Conservation (phyloP, 2,329 filamentous ascomycete species). For the Colletotrichum euphorbiae region DNA sequence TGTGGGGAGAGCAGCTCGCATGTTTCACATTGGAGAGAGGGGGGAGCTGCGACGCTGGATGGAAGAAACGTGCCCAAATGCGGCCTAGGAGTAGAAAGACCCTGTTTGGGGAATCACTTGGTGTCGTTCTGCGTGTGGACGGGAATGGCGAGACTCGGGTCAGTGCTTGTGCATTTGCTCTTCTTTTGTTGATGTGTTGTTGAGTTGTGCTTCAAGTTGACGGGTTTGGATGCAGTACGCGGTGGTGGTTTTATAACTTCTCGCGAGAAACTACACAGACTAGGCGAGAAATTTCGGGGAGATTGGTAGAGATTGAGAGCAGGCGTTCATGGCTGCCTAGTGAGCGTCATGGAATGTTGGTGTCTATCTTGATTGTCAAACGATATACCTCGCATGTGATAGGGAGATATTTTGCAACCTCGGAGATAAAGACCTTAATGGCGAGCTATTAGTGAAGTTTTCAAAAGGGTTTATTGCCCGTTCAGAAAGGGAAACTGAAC, state of each 20-base stretch:
- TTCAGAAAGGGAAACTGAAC: neutral
- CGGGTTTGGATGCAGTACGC: neutral
- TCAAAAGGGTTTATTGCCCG: neutral
- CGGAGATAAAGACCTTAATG: neutral
- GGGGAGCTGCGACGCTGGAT: too few species aligned
- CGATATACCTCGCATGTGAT: neutral
- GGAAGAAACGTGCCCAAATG: neutral
- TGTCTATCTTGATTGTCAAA: neutral
- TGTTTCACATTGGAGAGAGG: slow-evolving; percentile 22
- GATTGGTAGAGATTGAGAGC: neutral
- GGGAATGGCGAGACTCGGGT: slow-evolving; percentile 23
- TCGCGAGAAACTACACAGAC: neutral
- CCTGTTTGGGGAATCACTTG: slow-evolving; percentile 8
- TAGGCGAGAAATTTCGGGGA: neutral
- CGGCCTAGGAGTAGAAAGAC: slow-evolving; percentile 22
- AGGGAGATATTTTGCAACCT: neutral
- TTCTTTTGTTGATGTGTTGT: neutral
- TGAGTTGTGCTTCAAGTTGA: neutral
- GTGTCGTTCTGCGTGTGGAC: neutral
- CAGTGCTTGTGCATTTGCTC: slow-evolving; percentile 2
- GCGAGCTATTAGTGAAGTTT: neutral
- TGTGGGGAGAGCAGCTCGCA: slow-evolving; percentile 9
- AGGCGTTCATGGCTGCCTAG: slow-evolving; percentile 5
- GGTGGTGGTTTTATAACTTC: slow-evolving; percentile 3
- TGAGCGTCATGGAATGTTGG: slow-evolving; percentile 7